phyloP scores from a whole-genome alignment of 371 early-diverging fungal species.

The Nosema muscidifuracis region DNA sequence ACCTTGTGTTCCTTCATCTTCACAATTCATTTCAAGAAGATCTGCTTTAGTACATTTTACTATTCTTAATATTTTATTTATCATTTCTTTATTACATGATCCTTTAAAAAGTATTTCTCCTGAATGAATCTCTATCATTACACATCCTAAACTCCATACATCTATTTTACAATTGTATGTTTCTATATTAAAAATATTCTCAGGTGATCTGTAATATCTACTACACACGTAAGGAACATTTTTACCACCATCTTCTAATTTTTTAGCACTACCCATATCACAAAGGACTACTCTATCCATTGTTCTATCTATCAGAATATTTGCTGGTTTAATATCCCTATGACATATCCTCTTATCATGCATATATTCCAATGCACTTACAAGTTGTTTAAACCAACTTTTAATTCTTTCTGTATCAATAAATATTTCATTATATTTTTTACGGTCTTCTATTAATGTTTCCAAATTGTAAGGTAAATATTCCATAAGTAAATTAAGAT shows the following conservation, averaged over 20 bases:
- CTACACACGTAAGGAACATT: slow-evolving; percentile 96
- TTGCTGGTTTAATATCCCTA: slow-evolving; percentile 69
- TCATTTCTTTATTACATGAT: slow-evolving; percentile 10
- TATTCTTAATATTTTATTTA: slow-evolving; percentile 12
- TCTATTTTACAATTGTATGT: slow-evolving; percentile 79
- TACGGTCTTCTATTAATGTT: slow-evolving; percentile 24
- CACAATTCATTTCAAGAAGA: slow-evolving; percentile 1
- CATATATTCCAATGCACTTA: slow-evolving; percentile 63
- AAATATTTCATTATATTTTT: slow-evolving; percentile 64
- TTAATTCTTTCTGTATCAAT: no score
- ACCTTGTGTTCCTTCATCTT: neutral
- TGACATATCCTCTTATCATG: slow-evolving; percentile 65
- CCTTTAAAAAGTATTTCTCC: slow-evolving; percentile 29
- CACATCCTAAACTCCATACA: slow-evolving; percentile 40
- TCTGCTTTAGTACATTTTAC: slow-evolving; percentile 1
- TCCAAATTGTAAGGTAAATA: slow-evolving; percentile 40
- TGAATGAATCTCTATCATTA: slow-evolving; percentile 26
- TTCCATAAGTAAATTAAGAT: slow-evolving; percentile 53
- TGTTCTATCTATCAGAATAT: slow-evolving; percentile 65
- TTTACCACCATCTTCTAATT: slow-evolving; percentile 77
- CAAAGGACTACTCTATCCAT: slow-evolving; percentile 67
- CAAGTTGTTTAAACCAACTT: slow-evolving; percentile 65
- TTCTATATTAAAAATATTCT: slow-evolving; percentile 87
- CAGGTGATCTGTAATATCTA: slow-evolving; percentile 92
- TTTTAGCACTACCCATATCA: slow-evolving; percentile 94